phyloP scores from a whole-genome alignment of 2,329 filamentous ascomycete genomes.

The Colletotrichum sp. region DNA sequence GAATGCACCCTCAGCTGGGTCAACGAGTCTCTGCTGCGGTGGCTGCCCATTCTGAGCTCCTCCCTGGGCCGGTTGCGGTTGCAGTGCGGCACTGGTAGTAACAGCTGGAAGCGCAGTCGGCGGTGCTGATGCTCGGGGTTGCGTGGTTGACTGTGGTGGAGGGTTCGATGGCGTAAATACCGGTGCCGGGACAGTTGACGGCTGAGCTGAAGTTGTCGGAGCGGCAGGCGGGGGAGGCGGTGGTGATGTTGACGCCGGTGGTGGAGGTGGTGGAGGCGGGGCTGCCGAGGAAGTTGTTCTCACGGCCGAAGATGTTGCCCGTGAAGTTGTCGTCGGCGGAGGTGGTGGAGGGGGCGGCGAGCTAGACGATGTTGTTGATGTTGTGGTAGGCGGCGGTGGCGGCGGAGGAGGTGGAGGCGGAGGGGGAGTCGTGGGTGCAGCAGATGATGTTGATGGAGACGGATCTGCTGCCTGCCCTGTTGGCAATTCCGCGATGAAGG shows the following conservation, averaged over 20 bases:
- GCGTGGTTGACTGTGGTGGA: not conserved
- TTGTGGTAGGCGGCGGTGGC: not conserved
- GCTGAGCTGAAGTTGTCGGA: not conserved
- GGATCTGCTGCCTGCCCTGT: not conserved
- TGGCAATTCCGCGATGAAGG: constrained; percentile 11
- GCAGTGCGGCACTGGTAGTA: not conserved
- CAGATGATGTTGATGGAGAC: not conserved
- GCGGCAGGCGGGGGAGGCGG: not conserved
- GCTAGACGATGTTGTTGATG: not conserved
- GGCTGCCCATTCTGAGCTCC: not conserved
- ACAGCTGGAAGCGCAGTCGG: not conserved
- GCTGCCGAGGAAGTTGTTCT: not conserved
- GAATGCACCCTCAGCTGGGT: constrained; percentile 11
- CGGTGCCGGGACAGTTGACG: not conserved
- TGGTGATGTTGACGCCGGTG: not conserved
- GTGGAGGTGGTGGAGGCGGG: not conserved
- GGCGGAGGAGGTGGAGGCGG: not conserved
- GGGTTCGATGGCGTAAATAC: not conserved
- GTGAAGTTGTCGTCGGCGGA: not conserved
- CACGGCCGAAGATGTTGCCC: not conserved
- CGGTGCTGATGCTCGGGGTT: not conserved
- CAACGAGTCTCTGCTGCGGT: not conserved
- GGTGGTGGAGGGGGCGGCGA: not conserved
- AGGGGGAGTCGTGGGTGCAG: not conserved
- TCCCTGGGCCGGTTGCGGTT: not conserved